Conservation (phyloP, 164 flowering plant genomes). For the Santalum album region DNA sequence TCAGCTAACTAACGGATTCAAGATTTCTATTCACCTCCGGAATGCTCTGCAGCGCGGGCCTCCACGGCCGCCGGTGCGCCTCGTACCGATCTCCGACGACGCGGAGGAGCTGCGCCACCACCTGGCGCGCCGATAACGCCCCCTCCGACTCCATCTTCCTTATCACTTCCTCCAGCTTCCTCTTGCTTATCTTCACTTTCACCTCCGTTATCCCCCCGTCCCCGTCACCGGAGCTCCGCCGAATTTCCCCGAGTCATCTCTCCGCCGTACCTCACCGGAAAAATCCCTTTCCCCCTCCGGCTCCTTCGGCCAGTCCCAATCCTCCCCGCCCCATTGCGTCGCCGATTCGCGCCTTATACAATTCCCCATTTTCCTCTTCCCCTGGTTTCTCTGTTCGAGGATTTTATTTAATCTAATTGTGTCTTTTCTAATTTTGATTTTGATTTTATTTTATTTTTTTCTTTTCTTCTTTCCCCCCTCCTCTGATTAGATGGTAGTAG, state of each 20-base stretch:
- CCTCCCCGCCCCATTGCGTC: constrained; percentile 36
- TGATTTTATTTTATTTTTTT: too few species aligned
- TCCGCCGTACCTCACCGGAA: neutral
- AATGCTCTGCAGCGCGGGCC: constrained; percentile 38
- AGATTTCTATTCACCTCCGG: constrained; percentile 21
- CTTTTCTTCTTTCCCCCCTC: too few species aligned
- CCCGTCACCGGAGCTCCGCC: constrained; percentile 3
- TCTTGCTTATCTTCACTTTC: constrained; percentile 11
- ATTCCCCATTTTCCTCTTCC: constrained; percentile 35
- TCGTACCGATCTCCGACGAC: constrained; percentile 12
- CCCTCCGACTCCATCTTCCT: constrained; percentile 15
- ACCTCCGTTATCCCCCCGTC: constrained; percentile 2
- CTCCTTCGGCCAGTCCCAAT: constrained; percentile 36
- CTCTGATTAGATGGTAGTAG: too few species aligned
- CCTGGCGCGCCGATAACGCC: constrained; percentile 18
- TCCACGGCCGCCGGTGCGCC: constrained; percentile 26
- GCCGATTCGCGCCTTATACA: constrained; percentile 27
- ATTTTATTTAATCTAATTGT: too few species aligned
- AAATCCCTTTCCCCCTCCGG: constrained; percentile 1
- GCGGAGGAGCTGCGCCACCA: constrained; percentile 21
- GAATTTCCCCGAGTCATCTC: neutral
- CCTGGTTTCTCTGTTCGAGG: neutral
- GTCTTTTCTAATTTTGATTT: too few species aligned
- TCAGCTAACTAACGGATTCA: too few species aligned
- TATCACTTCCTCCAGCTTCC: constrained; percentile 12